phyloP scores from a whole-genome alignment of 441 rosid genomes.

The Mallotus repandus region DNA sequence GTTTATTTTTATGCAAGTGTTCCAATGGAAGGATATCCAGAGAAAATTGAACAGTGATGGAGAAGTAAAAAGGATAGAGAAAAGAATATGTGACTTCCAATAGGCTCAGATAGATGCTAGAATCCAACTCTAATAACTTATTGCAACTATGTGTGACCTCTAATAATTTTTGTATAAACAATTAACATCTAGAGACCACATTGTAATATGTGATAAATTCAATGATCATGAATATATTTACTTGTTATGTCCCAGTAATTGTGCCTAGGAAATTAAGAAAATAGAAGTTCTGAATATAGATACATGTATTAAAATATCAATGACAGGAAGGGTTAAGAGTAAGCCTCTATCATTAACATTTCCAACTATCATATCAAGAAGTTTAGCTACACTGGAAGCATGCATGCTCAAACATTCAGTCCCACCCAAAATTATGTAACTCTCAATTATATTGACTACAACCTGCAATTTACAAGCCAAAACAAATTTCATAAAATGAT shows the following conservation, averaged over 20 bases:
- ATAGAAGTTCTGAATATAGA: neutral
- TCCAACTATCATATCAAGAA: conserved; percentile 92
- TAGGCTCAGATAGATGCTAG: neutral
- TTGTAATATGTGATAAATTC: no score
- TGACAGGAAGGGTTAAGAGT: conserved; percentile 74
- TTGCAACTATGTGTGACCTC: neutral
- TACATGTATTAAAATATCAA: conserved; percentile 92
- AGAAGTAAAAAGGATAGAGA: neutral
- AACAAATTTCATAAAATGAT: neutral
- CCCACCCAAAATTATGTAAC: conserved; percentile 81
- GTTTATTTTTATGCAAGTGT: no score
- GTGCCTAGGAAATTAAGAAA: neutral
- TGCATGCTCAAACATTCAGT: conserved; percentile 76
- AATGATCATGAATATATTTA: conserved; percentile 3
- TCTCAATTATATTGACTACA: conserved; percentile 78
- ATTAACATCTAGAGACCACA: no score
- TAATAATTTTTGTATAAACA: no score
- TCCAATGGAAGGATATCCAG: neutral
- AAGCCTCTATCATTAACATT: conserved; percentile 91
- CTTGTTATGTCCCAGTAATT: neutral
- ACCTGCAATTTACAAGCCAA: conserved; percentile 52
- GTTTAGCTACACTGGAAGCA: conserved; percentile 77
- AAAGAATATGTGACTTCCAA: neutral
- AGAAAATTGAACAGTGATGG: neutral
- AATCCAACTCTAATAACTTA: neutral